phyloP scores from a whole-genome alignment of 495 filamentous ascomycete species.

The Aspergillus ostianus region DNA sequence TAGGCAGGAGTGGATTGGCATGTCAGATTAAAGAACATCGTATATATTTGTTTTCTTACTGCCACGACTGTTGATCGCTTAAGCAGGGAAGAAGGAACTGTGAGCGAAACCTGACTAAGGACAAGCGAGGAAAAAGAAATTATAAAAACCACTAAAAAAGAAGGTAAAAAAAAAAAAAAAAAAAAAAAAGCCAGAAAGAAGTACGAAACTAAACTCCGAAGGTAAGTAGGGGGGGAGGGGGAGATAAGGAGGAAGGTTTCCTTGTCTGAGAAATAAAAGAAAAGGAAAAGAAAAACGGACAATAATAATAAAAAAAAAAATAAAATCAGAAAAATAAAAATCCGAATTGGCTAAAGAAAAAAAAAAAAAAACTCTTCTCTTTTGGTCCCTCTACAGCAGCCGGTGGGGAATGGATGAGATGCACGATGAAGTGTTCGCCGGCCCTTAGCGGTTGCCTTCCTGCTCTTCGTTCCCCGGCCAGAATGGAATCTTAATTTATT shows the following conservation, averaged over 20 bases:
- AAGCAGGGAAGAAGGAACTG: not conserved
- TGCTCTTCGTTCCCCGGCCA: not conserved
- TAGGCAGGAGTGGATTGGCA: not conserved
- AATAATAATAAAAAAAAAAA: not conserved
- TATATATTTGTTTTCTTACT: constrained; percentile 5
- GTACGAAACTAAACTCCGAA: not conserved
- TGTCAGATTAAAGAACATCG: not conserved
- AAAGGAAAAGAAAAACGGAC: not conserved
- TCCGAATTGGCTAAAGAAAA: not conserved
- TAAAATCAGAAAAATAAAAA: not conserved
- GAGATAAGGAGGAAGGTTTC: not conserved
- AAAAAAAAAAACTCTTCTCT: constrained; percentile 4
- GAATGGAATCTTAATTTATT: not conserved
- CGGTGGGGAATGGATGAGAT: constrained; percentile 18
- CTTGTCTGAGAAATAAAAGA: not conserved
- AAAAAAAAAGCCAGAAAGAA: not conserved
- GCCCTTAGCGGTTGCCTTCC: constrained; percentile 20
- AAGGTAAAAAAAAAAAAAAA: not conserved
- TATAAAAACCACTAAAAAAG: not conserved
- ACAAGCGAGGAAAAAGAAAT: constrained; percentile 1
- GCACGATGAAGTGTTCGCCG: constrained; percentile 29
- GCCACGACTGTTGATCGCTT: constrained; percentile 3
- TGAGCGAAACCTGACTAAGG: not conserved
- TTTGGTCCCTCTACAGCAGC: constrained; percentile 14
- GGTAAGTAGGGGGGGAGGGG: not conserved